A percentile compares a stretch with the other conserved stretches of the same genome.
Evolutionary conservation across 2,329 filamentous ascomycete genomes (phyloP).

Genomic region (Pleomassaria siparia): DNA sequence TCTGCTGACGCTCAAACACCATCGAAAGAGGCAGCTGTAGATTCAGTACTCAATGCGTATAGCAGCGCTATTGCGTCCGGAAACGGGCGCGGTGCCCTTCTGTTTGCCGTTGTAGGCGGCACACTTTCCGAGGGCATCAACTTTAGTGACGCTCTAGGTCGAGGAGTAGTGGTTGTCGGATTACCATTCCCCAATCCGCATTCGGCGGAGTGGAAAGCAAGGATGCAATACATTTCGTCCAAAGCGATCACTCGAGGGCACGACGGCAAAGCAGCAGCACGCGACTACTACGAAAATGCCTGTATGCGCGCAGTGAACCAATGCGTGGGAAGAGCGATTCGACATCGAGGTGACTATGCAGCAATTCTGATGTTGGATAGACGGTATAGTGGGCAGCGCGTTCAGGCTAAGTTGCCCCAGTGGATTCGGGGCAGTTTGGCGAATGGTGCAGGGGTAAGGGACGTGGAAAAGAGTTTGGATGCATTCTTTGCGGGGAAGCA

Average conservation of each 20-base stretch:
- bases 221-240: conserved; percentile 80
- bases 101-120: conserved; percentile 89
- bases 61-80: conserved; percentile 60
- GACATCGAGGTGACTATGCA: conserved; percentile 86
- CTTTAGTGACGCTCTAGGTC: conserved; percentile 86
- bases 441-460: conserved; percentile 43
- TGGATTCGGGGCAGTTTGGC: conserved; percentile 79
- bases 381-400: conserved; percentile 72
- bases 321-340: conserved; percentile 88
- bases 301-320: conserved; percentile 98
- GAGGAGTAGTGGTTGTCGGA: conserved; percentile 88
- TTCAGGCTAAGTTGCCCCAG: conserved; percentile 76
- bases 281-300: conserved; percentile 88
- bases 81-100: conserved; percentile 67
- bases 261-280: conserved; percentile 54
- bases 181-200: conserved; percentile 90
- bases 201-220: conserved; percentile 89
- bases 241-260: conserved; percentile 46
- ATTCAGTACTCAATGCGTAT: conserved; percentile 75
- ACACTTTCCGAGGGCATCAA: conserved; percentile 98
- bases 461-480: conserved; percentile 43
- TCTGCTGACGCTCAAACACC: conserved; percentile 52
- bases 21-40: conserved; percentile 55
- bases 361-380: conserved; percentile 83
- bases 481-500: conserved; percentile 41